These are phyloP conservation scores for Candida maltosa DNA, from an alignment of 805 yeast species.

Conservation along the genomic window DNA sequence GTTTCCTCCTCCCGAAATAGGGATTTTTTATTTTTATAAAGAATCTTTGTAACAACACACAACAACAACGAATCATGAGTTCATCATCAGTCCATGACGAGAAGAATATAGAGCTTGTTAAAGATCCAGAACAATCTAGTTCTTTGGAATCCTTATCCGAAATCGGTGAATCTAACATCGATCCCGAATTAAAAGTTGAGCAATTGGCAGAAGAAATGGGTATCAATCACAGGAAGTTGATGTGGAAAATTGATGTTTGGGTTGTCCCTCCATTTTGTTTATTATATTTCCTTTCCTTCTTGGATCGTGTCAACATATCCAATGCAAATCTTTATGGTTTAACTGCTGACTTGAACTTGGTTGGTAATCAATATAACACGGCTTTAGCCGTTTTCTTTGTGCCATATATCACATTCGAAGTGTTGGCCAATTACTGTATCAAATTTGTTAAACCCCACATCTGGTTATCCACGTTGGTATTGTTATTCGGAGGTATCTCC, in stretches of 20 bases:
- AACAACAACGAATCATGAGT: no score
- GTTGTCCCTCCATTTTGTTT: slow-evolving; percentile 77
- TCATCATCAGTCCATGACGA: no score
- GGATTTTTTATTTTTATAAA: no score
- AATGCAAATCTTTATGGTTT: slow-evolving; percentile 77
- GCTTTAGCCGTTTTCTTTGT: slow-evolving; percentile 70
- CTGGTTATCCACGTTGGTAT: slow-evolving; percentile 59
- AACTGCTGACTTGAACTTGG: slow-evolving; percentile 49
- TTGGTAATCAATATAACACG: slow-evolving; percentile 58
- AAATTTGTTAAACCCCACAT: slow-evolving; percentile 60
- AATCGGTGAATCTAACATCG: not conserved
- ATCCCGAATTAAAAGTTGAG: slow-evolving; percentile 12
- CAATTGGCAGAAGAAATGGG: slow-evolving; percentile 29
- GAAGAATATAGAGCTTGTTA: no score
- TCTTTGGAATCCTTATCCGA: slow-evolving; percentile 1
- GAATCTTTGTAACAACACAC: no score
- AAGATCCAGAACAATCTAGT: slow-evolving; percentile 6
- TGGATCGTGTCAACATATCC: slow-evolving; percentile 80
- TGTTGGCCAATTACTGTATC: slow-evolving; percentile 60
- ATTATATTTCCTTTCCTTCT: slow-evolving; percentile 69
- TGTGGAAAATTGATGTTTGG: slow-evolving; percentile 64
- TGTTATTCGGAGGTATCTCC: slow-evolving; percentile 61
- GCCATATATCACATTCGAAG: slow-evolving; percentile 64
- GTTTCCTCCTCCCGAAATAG: no score
- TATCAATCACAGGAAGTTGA: slow-evolving; percentile 52